Conservation (phyloP, 306 rosid species). For the Medicago truncatula region DNA sequence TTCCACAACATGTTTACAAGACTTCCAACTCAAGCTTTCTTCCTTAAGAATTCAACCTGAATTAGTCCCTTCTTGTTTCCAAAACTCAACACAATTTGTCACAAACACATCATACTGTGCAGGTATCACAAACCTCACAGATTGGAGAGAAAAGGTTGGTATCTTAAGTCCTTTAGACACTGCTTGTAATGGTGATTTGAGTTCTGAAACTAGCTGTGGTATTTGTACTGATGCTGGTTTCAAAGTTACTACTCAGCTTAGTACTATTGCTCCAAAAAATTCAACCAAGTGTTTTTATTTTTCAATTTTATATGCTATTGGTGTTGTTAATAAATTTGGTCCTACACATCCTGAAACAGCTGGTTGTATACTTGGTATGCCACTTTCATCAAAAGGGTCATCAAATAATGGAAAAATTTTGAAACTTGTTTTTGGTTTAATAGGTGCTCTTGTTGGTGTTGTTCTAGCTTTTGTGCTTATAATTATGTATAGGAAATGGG, state of each 20-base stretch:
- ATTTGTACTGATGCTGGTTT: constrained; percentile 60
- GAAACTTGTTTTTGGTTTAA: constrained; percentile 55
- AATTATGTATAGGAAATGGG: constrained; percentile 51
- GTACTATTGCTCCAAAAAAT: constrained; percentile 43
- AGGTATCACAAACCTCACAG: constrained; percentile 56
- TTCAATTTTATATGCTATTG: constrained; percentile 62
- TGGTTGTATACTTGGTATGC: constrained; percentile 62
- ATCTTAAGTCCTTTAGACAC: constrained; percentile 42
- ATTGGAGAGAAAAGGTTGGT: constrained; percentile 58
- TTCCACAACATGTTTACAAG: constrained; percentile 66
- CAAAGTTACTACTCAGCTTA: constrained; percentile 47
- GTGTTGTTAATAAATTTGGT: constrained; percentile 63
- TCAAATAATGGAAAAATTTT: constrained; percentile 32
- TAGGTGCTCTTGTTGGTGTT: constrained; percentile 57
- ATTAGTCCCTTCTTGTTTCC: constrained; percentile 57
- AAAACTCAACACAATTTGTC: constrained; percentile 57
- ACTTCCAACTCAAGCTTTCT: constrained; percentile 47
- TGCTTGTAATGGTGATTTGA: constrained; percentile 59
- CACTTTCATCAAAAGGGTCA: constrained; percentile 44
- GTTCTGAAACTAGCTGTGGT: constrained; percentile 46
- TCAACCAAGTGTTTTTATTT: constrained; percentile 56
- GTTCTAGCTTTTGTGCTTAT: constrained; percentile 45
- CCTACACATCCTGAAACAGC: constrained; percentile 61
- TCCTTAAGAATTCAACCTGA: constrained; percentile 46
- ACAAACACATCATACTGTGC: constrained; percentile 57